A percentile compares a stretch with the other conserved stretches of the same genome.
phyloP scores from a whole-genome alignment of 169 alveolate genomes.

The Pseudocohnilembus persalinus region DNA sequence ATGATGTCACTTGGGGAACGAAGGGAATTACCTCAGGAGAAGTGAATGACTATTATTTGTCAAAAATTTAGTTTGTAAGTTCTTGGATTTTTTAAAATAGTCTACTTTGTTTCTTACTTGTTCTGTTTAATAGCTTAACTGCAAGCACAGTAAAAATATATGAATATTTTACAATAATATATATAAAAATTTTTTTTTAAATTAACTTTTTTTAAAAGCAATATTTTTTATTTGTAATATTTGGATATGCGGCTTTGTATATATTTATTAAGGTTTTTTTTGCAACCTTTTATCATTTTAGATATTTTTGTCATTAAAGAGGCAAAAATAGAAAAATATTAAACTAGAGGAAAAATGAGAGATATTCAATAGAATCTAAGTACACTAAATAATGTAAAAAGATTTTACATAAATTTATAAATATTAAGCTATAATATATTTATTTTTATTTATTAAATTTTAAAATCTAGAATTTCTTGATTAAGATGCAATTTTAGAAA shows the following conservation, averaged over 20 bases:
- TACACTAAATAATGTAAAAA: background rate
- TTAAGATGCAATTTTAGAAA: no score
- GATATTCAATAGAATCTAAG: background rate
- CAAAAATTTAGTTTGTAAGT: conserved; percentile 7
- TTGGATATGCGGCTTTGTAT: background rate
- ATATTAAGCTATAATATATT: no score
- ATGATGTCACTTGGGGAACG: conserved; percentile 52
- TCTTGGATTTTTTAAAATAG: conserved; percentile 3
- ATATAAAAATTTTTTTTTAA: no score
- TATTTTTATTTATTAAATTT: no score
- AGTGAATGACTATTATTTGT: background rate
- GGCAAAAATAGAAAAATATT: no score
- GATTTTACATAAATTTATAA: no score
- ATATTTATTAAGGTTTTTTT: background rate
- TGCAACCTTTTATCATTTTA: background rate
- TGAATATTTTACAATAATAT: no score
- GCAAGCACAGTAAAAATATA: background rate
- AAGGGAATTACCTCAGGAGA: conserved; percentile 29
- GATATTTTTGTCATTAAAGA: no score
- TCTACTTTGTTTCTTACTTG: background rate
- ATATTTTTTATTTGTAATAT: no score
- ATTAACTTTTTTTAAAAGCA: background rate
- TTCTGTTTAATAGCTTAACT: background rate
- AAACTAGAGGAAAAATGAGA: background rate
- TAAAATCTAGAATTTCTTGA: no score